These are phyloP conservation scores for Eustoma russellianum DNA, from an alignment of 257 asterid genomes.

Conservation along the genomic window DNA sequence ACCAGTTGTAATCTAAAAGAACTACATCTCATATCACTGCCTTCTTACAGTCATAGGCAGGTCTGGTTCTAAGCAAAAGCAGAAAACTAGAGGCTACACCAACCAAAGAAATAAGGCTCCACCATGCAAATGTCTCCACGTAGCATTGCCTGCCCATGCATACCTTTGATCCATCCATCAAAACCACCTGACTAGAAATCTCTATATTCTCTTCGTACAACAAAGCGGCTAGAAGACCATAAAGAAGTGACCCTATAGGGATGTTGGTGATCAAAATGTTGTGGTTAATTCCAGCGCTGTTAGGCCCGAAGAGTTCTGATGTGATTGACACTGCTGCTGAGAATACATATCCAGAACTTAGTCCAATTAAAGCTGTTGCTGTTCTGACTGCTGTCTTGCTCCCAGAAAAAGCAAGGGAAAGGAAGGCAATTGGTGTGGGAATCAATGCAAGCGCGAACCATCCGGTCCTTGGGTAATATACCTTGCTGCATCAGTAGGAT, in stretches of 20 bases:
- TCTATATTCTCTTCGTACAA: conserved; percentile 45
- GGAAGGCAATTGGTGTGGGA: conserved; percentile 47
- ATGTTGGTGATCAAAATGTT: conserved; percentile 58
- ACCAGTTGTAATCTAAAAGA: background rate
- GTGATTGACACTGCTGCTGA: conserved; percentile 58
- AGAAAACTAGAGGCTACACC: conserved; percentile 40
- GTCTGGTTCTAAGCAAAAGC: conserved; percentile 44
- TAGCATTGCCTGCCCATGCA: conserved; percentile 57
- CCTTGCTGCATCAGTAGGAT: conserved; percentile 33
- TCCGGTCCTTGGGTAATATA: conserved; percentile 38
- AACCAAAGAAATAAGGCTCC: conserved; percentile 47
- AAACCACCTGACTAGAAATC: conserved; percentile 15
- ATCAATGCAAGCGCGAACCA: conserved; percentile 45
- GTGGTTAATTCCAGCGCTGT: conserved; percentile 59
- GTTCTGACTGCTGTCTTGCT: conserved; percentile 24
- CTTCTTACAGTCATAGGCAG: conserved; percentile 31
- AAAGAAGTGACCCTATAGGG: conserved; percentile 59
- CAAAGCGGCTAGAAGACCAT: conserved; percentile 58
- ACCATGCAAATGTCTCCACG: conserved; percentile 40
- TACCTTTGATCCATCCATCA: conserved; percentile 31
- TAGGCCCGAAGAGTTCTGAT: conserved; percentile 55
- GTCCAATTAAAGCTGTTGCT: conserved; percentile 51
- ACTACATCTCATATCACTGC: conserved; percentile 13
- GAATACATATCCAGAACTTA: conserved; percentile 52
- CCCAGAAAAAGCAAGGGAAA: conserved; percentile 35